Evolutionary conservation across 306 rosid species (phyloP).

Genomic region (Erythrophleum fordii): DNA sequence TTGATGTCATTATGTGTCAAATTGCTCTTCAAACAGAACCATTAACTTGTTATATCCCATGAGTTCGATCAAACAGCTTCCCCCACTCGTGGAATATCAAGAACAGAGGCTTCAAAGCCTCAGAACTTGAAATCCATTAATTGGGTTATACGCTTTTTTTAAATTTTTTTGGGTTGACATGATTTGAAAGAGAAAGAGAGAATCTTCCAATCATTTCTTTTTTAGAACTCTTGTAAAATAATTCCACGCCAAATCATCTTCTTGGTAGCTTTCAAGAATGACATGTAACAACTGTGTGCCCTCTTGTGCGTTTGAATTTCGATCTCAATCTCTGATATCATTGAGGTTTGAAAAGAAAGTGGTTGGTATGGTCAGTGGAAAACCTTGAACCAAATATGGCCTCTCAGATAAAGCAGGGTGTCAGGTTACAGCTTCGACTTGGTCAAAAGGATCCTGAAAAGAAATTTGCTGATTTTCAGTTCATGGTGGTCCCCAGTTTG

Average conservation of each 20-base stretch:
- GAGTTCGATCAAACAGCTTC: conserved; percentile 45
- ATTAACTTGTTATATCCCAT: conserved; percentile 12
- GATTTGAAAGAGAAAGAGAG: conserved; percentile 54
- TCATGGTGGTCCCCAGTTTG: conserved; percentile 54
- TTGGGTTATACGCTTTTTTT: conserved; percentile 27
- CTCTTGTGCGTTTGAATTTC: conserved; percentile 10
- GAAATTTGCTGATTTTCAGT: conserved; percentile 36
- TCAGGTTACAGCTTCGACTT: conserved; percentile 54
- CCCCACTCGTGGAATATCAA: conserved; percentile 48
- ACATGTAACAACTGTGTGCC: conserved; percentile 35
- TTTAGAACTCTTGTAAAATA: conserved; percentile 28
- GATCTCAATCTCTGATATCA: conserved; percentile 15
- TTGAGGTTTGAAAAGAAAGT: conserved; percentile 41
- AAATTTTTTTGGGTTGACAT: conserved; percentile 29
- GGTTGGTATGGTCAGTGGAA: conserved; percentile 36
- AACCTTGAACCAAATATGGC: conserved; percentile 47
- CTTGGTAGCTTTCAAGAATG: conserved; percentile 35
- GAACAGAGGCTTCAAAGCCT: conserved; percentile 33
- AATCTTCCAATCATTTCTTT: conserved; percentile 50
- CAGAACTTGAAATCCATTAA: conserved; percentile 25
- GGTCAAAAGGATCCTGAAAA: conserved; percentile 63
- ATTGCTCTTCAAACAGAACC: conserved; percentile 32
- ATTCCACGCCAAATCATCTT: conserved; percentile 35
- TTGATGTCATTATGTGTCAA: conserved; percentile 29
- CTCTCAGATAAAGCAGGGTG: conserved; percentile 46